Conservation (phyloP, 352 stramenopile genomes). For the Phytophthora meadii region DNA sequence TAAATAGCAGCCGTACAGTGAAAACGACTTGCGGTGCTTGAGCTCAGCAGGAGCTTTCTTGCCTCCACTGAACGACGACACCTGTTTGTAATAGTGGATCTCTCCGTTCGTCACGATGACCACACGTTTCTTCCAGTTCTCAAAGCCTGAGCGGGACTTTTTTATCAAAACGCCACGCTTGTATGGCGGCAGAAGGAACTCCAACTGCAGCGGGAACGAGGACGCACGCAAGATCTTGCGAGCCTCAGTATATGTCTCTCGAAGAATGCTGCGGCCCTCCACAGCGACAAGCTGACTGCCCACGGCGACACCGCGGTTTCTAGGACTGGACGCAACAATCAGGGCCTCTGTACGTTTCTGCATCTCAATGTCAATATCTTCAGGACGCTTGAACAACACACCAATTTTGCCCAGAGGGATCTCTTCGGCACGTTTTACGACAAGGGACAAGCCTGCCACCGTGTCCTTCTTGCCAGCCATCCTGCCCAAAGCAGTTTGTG, state of each 20-base stretch:
- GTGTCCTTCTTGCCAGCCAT: conserved; percentile 60
- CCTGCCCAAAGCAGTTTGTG: conserved; percentile 61
- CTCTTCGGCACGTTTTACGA: conserved; percentile 81
- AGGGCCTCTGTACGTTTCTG: conserved; percentile 80
- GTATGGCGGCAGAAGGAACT: conserved; percentile 85
- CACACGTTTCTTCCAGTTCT: conserved; percentile 89
- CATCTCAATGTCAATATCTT: conserved; percentile 78
- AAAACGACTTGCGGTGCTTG: conserved; percentile 88
- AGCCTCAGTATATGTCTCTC: conserved; percentile 63
- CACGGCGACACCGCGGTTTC: conserved; percentile 54
- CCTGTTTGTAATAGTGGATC: conserved; percentile 87
- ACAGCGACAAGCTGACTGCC: conserved; percentile 82
- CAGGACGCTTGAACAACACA: conserved; percentile 61
- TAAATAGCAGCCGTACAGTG: conserved; percentile 83
- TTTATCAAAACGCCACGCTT: conserved; percentile 86
- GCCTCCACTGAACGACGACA: conserved; percentile 38
- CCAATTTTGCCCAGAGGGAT: conserved; percentile 74
- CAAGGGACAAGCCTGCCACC: conserved; percentile 66
- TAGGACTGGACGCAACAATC: conserved; percentile 64
- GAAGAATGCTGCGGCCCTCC: conserved; percentile 65
- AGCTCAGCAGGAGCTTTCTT: conserved; percentile 50
- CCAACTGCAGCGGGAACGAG: conserved; percentile 67
- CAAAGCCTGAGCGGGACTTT: conserved; percentile 85
- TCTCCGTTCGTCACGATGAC: conserved; percentile 82
- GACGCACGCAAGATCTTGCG: conserved; percentile 59